These are phyloP conservation scores for Craterostigma plantagineum DNA, from an alignment of 257 asterid genomes.

Conservation along the genomic window DNA sequence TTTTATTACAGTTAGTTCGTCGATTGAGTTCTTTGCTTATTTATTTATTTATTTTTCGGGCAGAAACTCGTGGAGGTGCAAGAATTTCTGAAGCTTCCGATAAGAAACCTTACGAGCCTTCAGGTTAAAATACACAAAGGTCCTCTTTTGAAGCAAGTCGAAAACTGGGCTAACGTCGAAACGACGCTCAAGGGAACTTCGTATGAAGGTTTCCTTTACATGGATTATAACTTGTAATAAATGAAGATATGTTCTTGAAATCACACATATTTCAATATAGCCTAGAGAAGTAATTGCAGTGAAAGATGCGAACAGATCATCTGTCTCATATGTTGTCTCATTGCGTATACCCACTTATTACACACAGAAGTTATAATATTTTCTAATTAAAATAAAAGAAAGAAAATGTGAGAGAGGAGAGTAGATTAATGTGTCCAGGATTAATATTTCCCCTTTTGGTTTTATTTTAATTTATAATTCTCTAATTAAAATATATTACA, in stretches of 20 bases:
- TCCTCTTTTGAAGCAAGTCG: conserved; percentile 25
- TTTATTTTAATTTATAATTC: too few species aligned
- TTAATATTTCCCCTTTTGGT: too few species aligned
- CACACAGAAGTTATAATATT: too few species aligned
- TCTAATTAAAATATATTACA: too few species aligned
- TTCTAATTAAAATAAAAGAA: too few species aligned
- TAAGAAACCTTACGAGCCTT: conserved; percentile 35
- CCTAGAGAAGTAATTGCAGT: too few species aligned
- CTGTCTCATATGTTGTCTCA: too few species aligned
- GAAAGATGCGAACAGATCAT: too few species aligned
- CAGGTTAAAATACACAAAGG: conserved; percentile 77
- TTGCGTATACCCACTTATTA: too few species aligned
- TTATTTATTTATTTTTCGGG: not conserved
- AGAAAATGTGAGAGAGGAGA: too few species aligned
- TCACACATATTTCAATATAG: too few species aligned
- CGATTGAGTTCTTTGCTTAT: not conserved
- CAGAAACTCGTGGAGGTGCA: conserved; percentile 67
- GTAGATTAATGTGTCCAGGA: too few species aligned
- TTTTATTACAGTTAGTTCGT: not conserved
- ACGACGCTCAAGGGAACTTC: conserved; percentile 39
- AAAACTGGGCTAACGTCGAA: conserved; percentile 38
- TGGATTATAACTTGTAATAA: conserved; percentile 14
- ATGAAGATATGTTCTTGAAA: conserved; percentile 1
- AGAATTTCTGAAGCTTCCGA: conserved; percentile 54
- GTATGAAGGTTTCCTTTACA: conserved; percentile 20